These are phyloP conservation scores for Saccharomycopsis javanensis DNA, from an alignment of 805 yeast species.

Conservation along the genomic window DNA sequence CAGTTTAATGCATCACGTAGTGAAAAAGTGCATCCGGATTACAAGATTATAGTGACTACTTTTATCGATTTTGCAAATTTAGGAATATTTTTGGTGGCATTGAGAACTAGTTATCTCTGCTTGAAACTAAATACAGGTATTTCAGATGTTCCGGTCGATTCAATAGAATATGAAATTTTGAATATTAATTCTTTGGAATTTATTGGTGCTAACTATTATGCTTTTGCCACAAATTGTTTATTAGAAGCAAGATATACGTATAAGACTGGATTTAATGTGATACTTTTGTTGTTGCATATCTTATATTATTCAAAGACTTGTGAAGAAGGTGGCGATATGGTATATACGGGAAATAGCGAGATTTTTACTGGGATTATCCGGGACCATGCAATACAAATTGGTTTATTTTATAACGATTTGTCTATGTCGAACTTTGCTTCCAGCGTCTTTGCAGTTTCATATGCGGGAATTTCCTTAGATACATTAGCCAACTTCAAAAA, in stretches of 20 bases:
- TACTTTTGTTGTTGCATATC: not conserved
- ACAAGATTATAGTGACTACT: conserved; percentile 6
- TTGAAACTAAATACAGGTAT: conserved; percentile 12
- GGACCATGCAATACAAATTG: not conserved
- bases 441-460: not conserved
- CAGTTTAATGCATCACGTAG: not conserved
- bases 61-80: conserved; percentile 10
- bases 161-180: conserved; percentile 8
- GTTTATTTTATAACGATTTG: not conserved
- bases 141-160: not conserved
- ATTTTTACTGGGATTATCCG: not conserved
- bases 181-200: conserved; percentile 1
- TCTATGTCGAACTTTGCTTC: not conserved
- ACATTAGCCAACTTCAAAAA: not conserved
- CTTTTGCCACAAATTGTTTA: conserved; percentile 12
- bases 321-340: not conserved
- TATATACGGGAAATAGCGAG: not conserved
- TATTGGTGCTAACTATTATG: conserved; percentile 7
- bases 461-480: not conserved
- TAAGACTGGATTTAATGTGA: not conserved
- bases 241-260: not conserved
- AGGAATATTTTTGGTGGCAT: conserved; percentile 8
- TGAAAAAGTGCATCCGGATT: not conserved
- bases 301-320: not conserved
- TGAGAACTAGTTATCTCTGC: conserved; percentile 11